A percentile compares a stretch with the other conserved stretches of the same genome.
Evolutionary conservation across 805 yeast genomes (phyloP).

Genomic region (Kodamaea kakaduensis): DNA sequence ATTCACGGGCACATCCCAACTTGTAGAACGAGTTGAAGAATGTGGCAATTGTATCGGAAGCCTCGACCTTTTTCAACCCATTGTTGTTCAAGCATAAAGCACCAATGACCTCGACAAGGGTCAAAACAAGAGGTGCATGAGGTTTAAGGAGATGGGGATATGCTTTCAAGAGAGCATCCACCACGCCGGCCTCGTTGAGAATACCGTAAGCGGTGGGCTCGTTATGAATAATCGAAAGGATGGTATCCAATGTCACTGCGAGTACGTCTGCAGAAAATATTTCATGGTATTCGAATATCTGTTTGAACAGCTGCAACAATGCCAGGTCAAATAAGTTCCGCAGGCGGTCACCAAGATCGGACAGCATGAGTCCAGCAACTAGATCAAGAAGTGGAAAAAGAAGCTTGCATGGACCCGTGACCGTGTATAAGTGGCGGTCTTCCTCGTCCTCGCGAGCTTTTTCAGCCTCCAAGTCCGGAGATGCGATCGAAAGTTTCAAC

Average conservation of each 20-base stretch:
- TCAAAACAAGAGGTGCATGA: conserved; percentile 52
- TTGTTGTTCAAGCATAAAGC: conserved; percentile 76
- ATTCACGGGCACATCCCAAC: conserved; percentile 47
- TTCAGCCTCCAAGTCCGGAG: conserved; percentile 1
- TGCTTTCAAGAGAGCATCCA: conserved; percentile 58
- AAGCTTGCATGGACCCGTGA: conserved; percentile 35
- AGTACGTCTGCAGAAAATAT: conserved; percentile 67
- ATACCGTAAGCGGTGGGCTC: conserved; percentile 88
- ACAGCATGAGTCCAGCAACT: conserved; percentile 56
- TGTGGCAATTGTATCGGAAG: conserved; percentile 30
- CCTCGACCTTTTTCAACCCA: conserved; percentile 59
- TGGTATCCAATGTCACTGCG: conserved; percentile 56
- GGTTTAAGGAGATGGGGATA: conserved; percentile 56
- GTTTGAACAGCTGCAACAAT: conserved; percentile 57
- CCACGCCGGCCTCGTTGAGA: conserved; percentile 70
- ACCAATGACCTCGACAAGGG: conserved; percentile 72
- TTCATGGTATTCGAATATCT: conserved; percentile 50
- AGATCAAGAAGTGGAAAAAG: conserved; percentile 47
- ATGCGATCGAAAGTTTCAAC: conserved; percentile 48
- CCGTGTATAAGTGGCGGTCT: conserved; percentile 34
- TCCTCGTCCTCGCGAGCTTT: conserved; percentile 34
- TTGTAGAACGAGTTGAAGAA: conserved; percentile 51
- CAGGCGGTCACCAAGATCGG: conserved; percentile 80
- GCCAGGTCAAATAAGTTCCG: conserved; percentile 85
- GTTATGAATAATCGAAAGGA: conserved; percentile 72